These are phyloP conservation scores for Clarireedia hainanense DNA, from an alignment of 2,329 filamentous ascomycete species.

Conservation along the genomic window DNA sequence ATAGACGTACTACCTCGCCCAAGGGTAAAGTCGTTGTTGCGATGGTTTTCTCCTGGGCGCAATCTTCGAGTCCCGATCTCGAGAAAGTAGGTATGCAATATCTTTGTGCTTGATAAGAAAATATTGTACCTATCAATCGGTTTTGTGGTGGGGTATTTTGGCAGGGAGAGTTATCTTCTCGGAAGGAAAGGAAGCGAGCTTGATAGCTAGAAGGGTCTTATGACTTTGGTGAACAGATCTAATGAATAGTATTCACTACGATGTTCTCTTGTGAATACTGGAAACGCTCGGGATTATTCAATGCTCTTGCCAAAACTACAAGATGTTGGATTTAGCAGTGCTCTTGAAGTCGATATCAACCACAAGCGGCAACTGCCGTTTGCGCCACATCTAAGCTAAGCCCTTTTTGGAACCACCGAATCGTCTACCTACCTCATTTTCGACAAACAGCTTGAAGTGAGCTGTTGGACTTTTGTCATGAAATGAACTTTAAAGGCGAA, in stretches of 20 bases:
- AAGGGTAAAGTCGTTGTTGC: neutral
- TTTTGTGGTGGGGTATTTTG: neutral
- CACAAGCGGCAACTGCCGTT: conserved; percentile 6
- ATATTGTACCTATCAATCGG: neutral
- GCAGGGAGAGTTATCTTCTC: neutral
- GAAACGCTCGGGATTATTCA: too few relatives aligned
- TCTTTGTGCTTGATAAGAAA: conserved; percentile 6
- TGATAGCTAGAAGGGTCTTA: too few relatives aligned
- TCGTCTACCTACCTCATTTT: neutral
- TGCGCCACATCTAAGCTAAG: neutral
- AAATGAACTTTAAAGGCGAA: too few relatives aligned
- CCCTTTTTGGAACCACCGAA: neutral
- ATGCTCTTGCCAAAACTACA: neutral
- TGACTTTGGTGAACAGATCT: too few relatives aligned
- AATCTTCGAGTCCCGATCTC: neutral
- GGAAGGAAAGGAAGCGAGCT: neutral
- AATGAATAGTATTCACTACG: too few relatives aligned
- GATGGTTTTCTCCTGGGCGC: neutral
- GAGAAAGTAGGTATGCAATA: neutral
- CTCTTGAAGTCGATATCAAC: neutral
- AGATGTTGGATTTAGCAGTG: neutral
- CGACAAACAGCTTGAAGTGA: neutral
- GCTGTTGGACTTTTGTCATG: too few relatives aligned
- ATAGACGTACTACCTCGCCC: too few relatives aligned
- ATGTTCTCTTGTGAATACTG: too few relatives aligned